These are phyloP conservation scores for Hygrocybe punicea DNA, from an alignment of 768 basidiomycete species.

Conservation along the genomic window DNA sequence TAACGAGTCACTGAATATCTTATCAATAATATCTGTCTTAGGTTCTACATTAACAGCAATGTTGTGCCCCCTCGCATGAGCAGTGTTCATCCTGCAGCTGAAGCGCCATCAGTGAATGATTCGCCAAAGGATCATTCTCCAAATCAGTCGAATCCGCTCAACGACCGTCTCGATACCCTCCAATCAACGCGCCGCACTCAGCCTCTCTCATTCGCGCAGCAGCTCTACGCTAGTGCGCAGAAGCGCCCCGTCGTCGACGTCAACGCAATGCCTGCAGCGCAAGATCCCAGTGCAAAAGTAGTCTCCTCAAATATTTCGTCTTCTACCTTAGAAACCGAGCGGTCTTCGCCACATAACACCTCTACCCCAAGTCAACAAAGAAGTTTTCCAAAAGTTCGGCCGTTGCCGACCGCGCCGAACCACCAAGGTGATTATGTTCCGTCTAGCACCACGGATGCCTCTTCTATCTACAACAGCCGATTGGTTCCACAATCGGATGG, in stretches of 20 bases:
- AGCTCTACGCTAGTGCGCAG: neutral
- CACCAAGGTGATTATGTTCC: neutral
- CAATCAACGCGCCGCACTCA: neutral
- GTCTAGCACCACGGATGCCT: neutral
- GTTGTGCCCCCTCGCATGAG: constrained; percentile 1
- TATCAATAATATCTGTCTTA: neutral
- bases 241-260: neutral
- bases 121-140: neutral
- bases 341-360: too few species aligned
- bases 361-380: too few species aligned
- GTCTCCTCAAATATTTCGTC: neutral
- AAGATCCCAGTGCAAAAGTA: neutral
- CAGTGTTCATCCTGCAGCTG: neutral
- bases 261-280: too few species aligned
- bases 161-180: neutral
- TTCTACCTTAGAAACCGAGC: neutral
- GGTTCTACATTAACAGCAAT: constrained; percentile 1
- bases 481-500: neutral
- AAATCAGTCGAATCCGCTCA: neutral
- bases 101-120: neutral
- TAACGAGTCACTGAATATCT: neutral
- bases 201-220: neutral
- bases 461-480: neutral
- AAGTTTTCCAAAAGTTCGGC: neutral
- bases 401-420: neutral